Evolutionary conservation across 2,329 filamentous ascomycete genomes (phyloP), one percentile per base, ranked within the genome.

Genomic region (Pseudogymnoascus sp.): DNA sequence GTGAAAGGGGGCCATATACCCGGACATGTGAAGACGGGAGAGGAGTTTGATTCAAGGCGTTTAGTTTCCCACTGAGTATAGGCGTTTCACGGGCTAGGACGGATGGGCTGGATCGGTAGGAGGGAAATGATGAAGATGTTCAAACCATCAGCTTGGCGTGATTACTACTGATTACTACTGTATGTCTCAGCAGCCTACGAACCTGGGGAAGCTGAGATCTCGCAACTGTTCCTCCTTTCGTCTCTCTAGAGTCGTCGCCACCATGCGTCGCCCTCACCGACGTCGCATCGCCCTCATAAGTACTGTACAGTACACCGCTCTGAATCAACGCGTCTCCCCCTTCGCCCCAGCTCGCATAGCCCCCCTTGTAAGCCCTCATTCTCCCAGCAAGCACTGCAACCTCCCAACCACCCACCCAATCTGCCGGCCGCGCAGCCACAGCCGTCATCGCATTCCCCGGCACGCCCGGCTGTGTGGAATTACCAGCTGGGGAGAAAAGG

Each of bases 1-100:
- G n/a, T 42, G 33, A 42, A 33, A 33, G 18, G 37, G 23, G 31
- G 56, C 40, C 5, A 18, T 40, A 60, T 38, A 42, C 33, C 18
- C 37, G 56, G 4, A 5, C 12, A 23, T 33, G 16, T 38, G 11
- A 25, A 37, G 16, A 21, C 2, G 33, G 10, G 23, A 40, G 59
- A 60, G 33, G 59, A 60, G 33, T 56, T 56, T 56, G 25, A 18
- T 56, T 56, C 50, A 56, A 56, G 50, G 28, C 10, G 50, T 56
- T 56, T 56, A 11, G n/a, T 56, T 56, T 56, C 16, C n/a, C 10
- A 2, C 25, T n/a, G n/a, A 8, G n/a, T 28, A 33, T 33, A 56
- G 50, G 50, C 28, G 50, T 56, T 56, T 56, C n/a, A 56, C 25
- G n/a, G 16, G 50, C 50, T 18, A 33, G 25, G 28, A 56, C 28